Percentiles rank a stretch among this genome's conserved stretches.
These are phyloP conservation scores for Diatrype stigma DNA, from an alignment of 2,329 filamentous ascomycete species.

Conservation along the genomic window DNA sequence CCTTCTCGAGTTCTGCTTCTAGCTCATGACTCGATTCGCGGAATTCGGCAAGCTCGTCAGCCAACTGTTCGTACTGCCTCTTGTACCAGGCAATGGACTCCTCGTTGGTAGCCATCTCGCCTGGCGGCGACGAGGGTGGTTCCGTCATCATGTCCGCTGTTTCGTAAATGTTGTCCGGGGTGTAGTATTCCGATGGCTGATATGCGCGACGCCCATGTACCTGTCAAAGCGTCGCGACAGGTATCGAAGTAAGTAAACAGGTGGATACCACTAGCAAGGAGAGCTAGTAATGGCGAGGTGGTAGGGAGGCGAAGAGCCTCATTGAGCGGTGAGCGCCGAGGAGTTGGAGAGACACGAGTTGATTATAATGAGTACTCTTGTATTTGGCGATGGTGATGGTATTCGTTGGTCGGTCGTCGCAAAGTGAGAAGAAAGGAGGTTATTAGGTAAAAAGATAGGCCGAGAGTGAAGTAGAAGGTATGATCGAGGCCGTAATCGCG, in stretches of 20 bases:
- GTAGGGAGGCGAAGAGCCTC: neutral
- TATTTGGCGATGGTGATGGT: neutral
- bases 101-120: slow-evolving; percentile 52
- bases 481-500: neutral
- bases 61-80: slow-evolving; percentile 86
- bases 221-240: neutral
- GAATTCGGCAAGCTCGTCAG: slow-evolving; percentile 88
- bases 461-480: neutral
- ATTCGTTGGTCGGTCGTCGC: neutral
- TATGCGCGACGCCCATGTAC: neutral
- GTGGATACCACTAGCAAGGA: neutral
- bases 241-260: neutral
- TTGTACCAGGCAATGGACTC: slow-evolving; percentile 94
- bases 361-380: neutral
- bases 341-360: neutral
- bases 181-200: neutral
- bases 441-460: neutral
- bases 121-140: slow-evolving; percentile 59
- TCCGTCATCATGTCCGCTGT: slow-evolving; percentile 45
- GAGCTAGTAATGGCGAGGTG: neutral
- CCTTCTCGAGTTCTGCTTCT: slow-evolving; percentile 91
- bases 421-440: neutral
- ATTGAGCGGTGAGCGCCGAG: neutral
- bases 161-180: too few species aligned
- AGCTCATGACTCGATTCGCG: slow-evolving; percentile 90